These are phyloP conservation scores for Aspergillus quadrilineatus DNA, from an alignment of 2,329 filamentous ascomycete genomes.

Conservation along the genomic window DNA sequence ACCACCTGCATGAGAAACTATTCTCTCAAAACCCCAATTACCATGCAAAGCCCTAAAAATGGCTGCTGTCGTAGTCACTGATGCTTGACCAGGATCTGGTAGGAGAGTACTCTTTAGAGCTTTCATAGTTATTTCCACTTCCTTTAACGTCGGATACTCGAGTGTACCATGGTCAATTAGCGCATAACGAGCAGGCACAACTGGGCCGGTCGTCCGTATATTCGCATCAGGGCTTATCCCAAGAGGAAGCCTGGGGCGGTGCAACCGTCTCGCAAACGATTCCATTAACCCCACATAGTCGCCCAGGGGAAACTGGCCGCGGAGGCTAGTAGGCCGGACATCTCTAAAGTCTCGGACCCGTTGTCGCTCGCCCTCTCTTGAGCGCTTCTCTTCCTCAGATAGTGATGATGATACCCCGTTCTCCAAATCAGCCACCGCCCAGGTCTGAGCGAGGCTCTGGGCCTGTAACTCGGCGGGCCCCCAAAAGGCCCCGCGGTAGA, in stretches of 20 bases:
- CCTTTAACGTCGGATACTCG: conserved; percentile 24
- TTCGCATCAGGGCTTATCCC: conserved; percentile 25
- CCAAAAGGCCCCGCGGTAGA: conserved; percentile 84
- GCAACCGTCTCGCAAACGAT: conserved; percentile 62
- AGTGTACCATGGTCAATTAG: not conserved
- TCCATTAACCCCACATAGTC: conserved; percentile 78
- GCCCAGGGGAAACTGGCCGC: conserved; percentile 76
- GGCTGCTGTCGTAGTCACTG: conserved; percentile 61
- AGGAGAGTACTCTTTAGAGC: conserved; percentile 37
- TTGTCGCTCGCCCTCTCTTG: conserved; percentile 26
- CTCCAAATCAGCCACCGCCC: conserved; percentile 41
- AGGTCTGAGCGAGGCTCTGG: conserved; percentile 62
- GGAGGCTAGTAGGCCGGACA: conserved; percentile 17
- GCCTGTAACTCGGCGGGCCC: conserved; percentile 86
- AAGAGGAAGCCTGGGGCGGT: conserved; percentile 46
- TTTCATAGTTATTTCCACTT: not conserved
- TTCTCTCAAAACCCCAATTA: conserved; percentile 61
- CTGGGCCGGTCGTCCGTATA: conserved; percentile 35
- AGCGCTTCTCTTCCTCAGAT: conserved; percentile 20
- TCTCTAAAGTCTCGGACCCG: conserved; percentile 24
- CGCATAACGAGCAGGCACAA: conserved; percentile 58
- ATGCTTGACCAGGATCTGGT: conserved; percentile 45
- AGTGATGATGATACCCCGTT: not conserved
- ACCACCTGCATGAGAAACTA: conserved; percentile 34
- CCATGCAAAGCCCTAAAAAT: conserved; percentile 72